Evolutionary conservation across 1,139 yeast genomes (phyloP).

Genomic region (Blastobotrys proliferans): DNA sequence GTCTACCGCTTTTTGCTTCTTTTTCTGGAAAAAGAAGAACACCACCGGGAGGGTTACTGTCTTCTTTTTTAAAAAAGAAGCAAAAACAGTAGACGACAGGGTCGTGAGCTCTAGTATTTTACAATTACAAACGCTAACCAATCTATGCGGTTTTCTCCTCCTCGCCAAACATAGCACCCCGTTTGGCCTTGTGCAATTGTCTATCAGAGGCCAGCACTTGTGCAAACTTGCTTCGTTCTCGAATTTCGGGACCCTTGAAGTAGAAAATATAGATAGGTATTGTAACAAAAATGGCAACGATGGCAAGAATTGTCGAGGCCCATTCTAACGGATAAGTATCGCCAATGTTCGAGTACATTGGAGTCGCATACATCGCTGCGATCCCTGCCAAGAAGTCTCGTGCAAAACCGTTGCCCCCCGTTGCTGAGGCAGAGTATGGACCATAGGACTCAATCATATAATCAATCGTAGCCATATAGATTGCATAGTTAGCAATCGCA

Average conservation of each 20-base stretch:
- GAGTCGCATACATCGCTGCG: slow-evolving; percentile 39
- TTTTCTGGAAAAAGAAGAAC: no score
- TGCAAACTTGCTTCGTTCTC: slow-evolving; percentile 44
- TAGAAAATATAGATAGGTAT: slow-evolving; percentile 43
- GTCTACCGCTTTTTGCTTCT: no score
- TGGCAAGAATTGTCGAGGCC: slow-evolving; percentile 39
- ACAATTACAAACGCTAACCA: no score
- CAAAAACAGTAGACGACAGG: no score
- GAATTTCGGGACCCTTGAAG: slow-evolving; percentile 46
- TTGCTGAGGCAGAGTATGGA: slow-evolving; percentile 41
- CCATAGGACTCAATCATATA: slow-evolving; percentile 42
- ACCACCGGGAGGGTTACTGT: no score
- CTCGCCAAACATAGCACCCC: neutral
- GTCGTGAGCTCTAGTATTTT: no score
- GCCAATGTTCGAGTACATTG: slow-evolving; percentile 35
- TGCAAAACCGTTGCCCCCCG: slow-evolving; percentile 43
- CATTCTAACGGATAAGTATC: slow-evolving; percentile 31
- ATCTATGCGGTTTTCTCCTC: no score
- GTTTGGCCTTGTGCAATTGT: slow-evolving; percentile 2
- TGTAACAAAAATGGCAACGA: slow-evolving; percentile 28
- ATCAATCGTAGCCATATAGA: slow-evolving; percentile 41
- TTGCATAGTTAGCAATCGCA: slow-evolving; percentile 39
- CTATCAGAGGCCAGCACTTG: slow-evolving; percentile 19
- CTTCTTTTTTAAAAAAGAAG: no score
- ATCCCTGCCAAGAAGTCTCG: slow-evolving; percentile 41